These are phyloP conservation scores for Leptographium galeiforme DNA, from an alignment of 2,329 filamentous ascomycete genomes.

Conservation along the genomic window DNA sequence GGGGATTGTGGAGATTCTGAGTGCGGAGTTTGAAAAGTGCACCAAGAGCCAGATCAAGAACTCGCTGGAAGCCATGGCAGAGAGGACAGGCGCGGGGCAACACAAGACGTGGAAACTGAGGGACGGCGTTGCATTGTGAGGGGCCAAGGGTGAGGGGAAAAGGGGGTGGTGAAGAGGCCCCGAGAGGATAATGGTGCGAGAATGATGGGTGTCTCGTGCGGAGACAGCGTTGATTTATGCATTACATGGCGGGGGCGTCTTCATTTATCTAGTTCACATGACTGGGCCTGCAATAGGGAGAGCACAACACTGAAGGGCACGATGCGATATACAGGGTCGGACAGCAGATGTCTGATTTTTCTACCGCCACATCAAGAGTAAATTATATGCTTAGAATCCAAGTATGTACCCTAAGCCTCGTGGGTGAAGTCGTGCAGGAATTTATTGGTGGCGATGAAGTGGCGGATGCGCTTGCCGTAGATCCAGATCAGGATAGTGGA, in stretches of 20 bases:
- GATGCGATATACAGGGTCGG: no score
- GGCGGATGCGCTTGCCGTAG: slow-evolving; percentile 31
- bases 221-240: not conserved
- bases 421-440: slow-evolving; percentile 19
- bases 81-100: slow-evolving; percentile 33
- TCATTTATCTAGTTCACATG: no score
- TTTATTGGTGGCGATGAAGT: slow-evolving; percentile 27
- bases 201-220: not conserved
- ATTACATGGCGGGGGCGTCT: no score
- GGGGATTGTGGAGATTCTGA: slow-evolving; percentile 61
- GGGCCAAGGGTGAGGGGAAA: not conserved
- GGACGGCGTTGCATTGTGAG: not conserved
- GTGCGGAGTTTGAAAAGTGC: slow-evolving; percentile 58
- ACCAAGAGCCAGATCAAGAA: slow-evolving; percentile 58
- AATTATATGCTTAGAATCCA: no score
- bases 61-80: slow-evolving; percentile 54
- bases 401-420: slow-evolving; percentile 5
- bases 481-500: slow-evolving; percentile 35
- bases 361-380: no score
- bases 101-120: slow-evolving; percentile 52
- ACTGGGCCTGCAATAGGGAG: no score
- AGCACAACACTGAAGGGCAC: no score
- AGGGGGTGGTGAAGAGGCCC: no score
- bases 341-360: no score
- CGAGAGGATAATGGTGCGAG: not conserved